Percentiles rank a stretch among this genome's conserved stretches.
Evolutionary conservation across 148 eudicot species (phyloP).

Genomic region (Rhododendron molle): DNA sequence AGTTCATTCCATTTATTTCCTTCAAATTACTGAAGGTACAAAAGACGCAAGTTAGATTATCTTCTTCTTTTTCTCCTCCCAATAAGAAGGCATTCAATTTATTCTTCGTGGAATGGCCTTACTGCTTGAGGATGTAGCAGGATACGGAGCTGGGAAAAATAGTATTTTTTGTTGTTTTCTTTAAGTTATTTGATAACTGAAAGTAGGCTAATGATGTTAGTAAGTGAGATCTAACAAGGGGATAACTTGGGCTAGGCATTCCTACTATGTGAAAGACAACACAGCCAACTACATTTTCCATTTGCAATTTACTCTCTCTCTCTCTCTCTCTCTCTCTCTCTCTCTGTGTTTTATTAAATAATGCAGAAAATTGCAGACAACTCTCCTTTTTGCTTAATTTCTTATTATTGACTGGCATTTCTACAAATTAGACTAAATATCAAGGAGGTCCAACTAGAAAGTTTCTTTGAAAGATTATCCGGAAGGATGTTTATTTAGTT

Average conservation of each 20-base stretch:
- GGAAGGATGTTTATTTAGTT: not conserved
- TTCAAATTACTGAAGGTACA: not conserved
- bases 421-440: not conserved
- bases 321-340: no score
- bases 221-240: not conserved
- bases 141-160: not conserved
- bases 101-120: not conserved
- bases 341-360: no score
- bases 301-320: no score
- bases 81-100: not conserved
- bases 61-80: not conserved
- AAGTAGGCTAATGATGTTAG: not conserved
- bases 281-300: no score
- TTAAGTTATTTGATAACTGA: not conserved
- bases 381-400: no score
- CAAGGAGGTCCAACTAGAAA: not conserved
- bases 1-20: not conserved
- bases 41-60: not conserved
- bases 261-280: no score
- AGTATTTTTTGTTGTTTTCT: not conserved
- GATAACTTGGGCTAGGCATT: not conserved
- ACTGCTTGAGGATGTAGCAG: not conserved
- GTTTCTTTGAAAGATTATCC: not conserved
- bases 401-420: not conserved
- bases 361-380: no score